Evolutionary conservation across 2,329 filamentous ascomycete genomes (phyloP), one percentile per base, ranked within the genome.

Genomic region (Sclerotinia sclerotiorum): DNA sequence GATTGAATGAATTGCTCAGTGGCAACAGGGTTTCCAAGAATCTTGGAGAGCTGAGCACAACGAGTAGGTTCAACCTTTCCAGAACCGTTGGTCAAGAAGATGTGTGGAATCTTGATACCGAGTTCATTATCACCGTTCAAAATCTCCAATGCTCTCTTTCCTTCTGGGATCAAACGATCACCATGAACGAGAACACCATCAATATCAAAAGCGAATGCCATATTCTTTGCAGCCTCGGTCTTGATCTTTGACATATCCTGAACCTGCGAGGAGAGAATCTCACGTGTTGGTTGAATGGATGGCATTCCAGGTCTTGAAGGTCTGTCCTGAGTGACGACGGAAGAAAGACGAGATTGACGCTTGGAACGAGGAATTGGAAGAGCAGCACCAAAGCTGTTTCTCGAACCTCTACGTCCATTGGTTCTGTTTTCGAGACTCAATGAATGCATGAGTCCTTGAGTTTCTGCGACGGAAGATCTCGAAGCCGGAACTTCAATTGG

Each of bases 191-290:
- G 83, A 69, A 93, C 90, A 81, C 90, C 90, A 74, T 93, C 87
- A 71, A 89, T 89, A 78, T 93, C 91, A 72, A 93, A 94, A 75
- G 89, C 90, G 72, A 93, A 93, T 8, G 89, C 88, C 89, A 93
- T 92, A 81, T 67, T 48, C 44, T 67, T 67, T 61, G 65, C 65
- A 32, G 65, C 65, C n/a, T 61, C 42, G 1, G 90, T 89, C 81
- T 90, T 91, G 73, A 88, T 85, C 68, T 84, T 79, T 73, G 85
- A 83, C 72, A 92, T 82, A 71, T 88, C 86, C 80, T 93, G 90
- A 27, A 91, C 82, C 79, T 91, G 89, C 3, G 88, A 86, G 49
- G 87, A 88, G 70, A 92, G 81, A 70, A 92, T 87, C 62, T 91
- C 88, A 44, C 89, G 86, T 4, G 87, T 85, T 58, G 87, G 82